A percentile compares a stretch with the other conserved stretches of the same genome.
These are phyloP conservation scores for Fusarium miscanthi DNA, from an alignment of 2,329 filamentous ascomycete species.

Conservation along the genomic window DNA sequence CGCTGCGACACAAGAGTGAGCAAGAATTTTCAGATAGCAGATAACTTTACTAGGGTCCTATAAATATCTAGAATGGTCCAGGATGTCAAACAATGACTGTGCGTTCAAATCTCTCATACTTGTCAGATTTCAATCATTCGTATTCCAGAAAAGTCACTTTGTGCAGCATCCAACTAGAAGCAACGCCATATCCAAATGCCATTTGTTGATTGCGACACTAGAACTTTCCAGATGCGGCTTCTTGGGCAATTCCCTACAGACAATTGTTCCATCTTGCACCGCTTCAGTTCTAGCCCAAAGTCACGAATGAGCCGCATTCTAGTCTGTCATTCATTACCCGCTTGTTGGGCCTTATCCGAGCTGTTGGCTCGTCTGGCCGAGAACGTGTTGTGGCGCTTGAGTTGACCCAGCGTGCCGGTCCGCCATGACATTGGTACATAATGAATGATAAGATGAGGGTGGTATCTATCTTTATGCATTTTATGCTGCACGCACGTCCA, in stretches of 20 bases:
- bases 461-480: neutral
- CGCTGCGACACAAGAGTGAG: neutral
- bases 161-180: neutral
- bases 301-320: conserved; percentile 5
- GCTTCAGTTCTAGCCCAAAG: neutral
- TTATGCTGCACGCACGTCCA: neutral
- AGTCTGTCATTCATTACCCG: neutral
- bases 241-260: neutral
- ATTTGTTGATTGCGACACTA: neutral
- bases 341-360: neutral
- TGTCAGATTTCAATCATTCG: neutral
- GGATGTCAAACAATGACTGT: neutral
- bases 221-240: conserved; percentile 15
- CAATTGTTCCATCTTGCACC: neutral
- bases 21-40: neutral
- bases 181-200: neutral
- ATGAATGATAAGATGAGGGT: neutral
- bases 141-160: neutral
- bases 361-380: conserved; percentile 2
- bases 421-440: neutral
- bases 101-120: neutral
- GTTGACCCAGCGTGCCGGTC: conserved; percentile 2
- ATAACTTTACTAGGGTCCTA: too few relatives aligned
- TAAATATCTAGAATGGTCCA: neutral
- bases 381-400: conserved; percentile 19